Conservation (phyloP, 2,329 filamentous ascomycete genomes). For the Biscogniauxia marginata region DNA sequence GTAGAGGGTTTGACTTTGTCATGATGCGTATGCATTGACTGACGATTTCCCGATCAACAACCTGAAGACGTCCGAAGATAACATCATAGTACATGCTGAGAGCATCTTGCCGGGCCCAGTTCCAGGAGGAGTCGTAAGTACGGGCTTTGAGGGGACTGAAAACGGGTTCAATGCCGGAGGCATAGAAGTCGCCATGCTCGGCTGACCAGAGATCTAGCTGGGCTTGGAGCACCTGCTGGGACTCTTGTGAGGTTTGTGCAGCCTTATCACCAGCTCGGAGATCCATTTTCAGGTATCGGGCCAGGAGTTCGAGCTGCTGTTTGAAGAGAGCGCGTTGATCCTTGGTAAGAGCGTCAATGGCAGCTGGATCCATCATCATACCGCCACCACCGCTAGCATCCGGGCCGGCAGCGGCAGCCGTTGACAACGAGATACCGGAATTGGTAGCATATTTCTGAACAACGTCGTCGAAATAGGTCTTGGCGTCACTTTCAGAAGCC, state of each 20-base stretch:
- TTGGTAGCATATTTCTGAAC: conserved; percentile 84
- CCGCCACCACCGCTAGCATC: conserved; percentile 70
- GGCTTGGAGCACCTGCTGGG: conserved; percentile 81
- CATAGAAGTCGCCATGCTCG: conserved; percentile 96
- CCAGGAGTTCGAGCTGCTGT: conserved; percentile 93
- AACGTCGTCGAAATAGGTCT: conserved; percentile 85
- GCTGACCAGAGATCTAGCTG: conserved; percentile 93
- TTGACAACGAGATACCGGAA: conserved; percentile 80
- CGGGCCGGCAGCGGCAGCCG: conserved; percentile 70
- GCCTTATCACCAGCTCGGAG: conserved; percentile 96
- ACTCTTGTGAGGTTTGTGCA: conserved; percentile 79
- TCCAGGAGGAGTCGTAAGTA: conserved; percentile 98
- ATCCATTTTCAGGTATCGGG: conserved; percentile 95
- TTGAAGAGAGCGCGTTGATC: conserved; percentile 96
- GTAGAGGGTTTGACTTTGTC: conserved; percentile 95
- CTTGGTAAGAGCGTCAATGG: conserved; percentile 94
- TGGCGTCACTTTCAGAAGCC: conserved; percentile 86
- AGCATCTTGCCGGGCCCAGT: conserved; percentile 97
- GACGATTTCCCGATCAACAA: conserved; percentile 95
- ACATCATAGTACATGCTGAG: conserved; percentile 99
- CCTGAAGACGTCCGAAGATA: conserved; percentile 91
- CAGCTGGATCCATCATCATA: conserved; percentile 99
- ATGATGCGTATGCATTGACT: conserved; percentile 98
- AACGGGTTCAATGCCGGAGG: conserved; percentile 86
- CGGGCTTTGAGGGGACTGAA: conserved; percentile 94